A percentile compares a stretch with the other conserved stretches of the same genome.
Conservation (phyloP, 202 grass and related monocot species). For the Bolboschoenoplectus hybrid region DNA sequence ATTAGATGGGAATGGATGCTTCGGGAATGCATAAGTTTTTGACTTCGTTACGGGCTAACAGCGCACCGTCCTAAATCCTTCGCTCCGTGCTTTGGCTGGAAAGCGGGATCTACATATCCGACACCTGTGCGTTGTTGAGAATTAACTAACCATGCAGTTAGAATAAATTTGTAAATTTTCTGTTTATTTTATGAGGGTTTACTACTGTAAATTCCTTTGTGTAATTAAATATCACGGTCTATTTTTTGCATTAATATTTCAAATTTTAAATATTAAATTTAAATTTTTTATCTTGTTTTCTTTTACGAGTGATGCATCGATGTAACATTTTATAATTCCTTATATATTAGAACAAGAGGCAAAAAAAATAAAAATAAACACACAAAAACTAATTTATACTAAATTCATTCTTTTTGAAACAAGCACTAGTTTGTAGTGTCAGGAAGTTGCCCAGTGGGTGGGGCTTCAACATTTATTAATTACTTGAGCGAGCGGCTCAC, state of each 20-base stretch:
- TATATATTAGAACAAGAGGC: no score
- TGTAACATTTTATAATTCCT: no score
- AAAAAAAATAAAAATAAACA: no score
- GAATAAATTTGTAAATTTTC: neutral
- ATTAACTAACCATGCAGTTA: neutral
- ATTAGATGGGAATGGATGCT: neutral
- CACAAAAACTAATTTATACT: no score
- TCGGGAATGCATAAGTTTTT: slow-evolving; percentile 3
- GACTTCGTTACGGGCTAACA: neutral
- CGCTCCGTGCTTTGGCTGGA: neutral
- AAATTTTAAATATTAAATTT: no score
- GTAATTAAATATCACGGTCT: no score
- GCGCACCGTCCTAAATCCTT: neutral
- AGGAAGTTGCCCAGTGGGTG: neutral
- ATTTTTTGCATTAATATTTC: no score
- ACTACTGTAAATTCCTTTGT: no score
- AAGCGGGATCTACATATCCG: neutral
- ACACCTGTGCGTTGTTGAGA: neutral
- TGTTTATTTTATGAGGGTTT: no score
- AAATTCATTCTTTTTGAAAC: no score
- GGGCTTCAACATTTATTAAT: neutral
- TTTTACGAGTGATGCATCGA: no score
- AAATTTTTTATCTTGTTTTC: no score
- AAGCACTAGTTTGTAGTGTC: neutral
- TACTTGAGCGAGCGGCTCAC: neutral